Conservation (phyloP, 2,329 filamentous ascomycete genomes). For the Fusarium annulatum region DNA sequence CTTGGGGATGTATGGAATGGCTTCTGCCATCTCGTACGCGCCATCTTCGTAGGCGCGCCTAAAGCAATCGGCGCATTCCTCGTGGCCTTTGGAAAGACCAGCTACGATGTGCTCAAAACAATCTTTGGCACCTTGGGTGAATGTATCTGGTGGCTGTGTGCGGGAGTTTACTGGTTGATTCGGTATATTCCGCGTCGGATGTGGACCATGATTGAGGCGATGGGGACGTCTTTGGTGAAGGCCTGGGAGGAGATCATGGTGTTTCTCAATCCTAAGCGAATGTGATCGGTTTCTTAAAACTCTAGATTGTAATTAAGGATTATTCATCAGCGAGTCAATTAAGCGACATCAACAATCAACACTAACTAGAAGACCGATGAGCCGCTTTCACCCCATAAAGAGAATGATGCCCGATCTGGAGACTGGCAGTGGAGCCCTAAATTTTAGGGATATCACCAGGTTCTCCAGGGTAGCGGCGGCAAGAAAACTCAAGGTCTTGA, state of each 20-base stretch:
- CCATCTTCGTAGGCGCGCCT: constrained; percentile 50
- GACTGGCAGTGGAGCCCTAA: background rate
- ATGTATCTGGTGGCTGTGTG: constrained; percentile 39
- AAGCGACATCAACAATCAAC: too few relatives aligned
- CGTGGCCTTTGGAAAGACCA: constrained; percentile 35
- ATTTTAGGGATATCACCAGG: background rate
- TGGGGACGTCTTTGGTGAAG: constrained; percentile 47
- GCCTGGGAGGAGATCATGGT: constrained; percentile 52
- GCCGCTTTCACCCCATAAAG: background rate
- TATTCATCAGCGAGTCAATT: background rate
- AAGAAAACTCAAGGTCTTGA: too few relatives aligned
- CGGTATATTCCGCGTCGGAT: constrained; percentile 50
- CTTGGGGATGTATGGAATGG: constrained; percentile 55
- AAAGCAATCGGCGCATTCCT: constrained; percentile 43
- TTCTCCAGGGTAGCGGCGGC: background rate
- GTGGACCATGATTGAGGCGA: constrained; percentile 46
- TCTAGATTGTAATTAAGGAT: background rate
- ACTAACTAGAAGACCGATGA: background rate
- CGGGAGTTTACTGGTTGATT: constrained; percentile 45
- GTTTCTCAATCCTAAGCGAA: constrained; percentile 52
- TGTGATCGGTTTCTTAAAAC: constrained; percentile 5
- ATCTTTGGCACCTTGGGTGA: constrained; percentile 49
- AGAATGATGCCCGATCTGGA: background rate
- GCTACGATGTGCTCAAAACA: constrained; percentile 43
- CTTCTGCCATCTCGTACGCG: constrained; percentile 43